Evolutionary conservation across 2,329 filamentous ascomycete genomes (phyloP).

Genomic region (Metarhizium sp.): DNA sequence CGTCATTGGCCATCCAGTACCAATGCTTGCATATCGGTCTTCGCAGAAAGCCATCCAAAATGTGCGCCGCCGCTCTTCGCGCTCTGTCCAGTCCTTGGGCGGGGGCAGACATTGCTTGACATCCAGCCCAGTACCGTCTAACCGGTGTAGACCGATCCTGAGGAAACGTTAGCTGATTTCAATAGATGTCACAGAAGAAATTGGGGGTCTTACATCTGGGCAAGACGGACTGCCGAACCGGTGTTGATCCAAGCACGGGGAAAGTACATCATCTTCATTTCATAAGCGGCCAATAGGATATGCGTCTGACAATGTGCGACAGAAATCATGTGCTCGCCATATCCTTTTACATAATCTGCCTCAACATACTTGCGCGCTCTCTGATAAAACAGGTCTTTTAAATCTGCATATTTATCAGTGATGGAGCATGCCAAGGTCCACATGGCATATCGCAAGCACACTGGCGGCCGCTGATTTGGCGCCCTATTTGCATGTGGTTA

Average conservation of each 20-base stretch:
- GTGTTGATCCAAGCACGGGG: conserved; percentile 91
- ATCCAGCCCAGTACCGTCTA: conserved; percentile 75
- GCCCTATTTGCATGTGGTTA: conserved; percentile 34
- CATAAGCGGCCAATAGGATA: conserved; percentile 69
- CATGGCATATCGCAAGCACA: conserved; percentile 86
- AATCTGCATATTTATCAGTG: conserved; percentile 66
- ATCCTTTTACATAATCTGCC: conserved; percentile 81
- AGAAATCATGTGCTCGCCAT: conserved; percentile 81
- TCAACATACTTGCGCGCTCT: conserved; percentile 85
- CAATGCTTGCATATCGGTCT: conserved; percentile 89
- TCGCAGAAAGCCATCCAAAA: conserved; percentile 93
- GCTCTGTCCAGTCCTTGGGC: conserved; percentile 86
- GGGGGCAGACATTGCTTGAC: conserved; percentile 87
- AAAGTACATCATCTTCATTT: conserved; percentile 98
- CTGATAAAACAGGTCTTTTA: conserved; percentile 85
- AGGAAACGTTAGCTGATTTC: conserved; percentile 15
- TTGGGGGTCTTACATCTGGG: conserved; percentile 58
- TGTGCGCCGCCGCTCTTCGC: conserved; percentile 80
- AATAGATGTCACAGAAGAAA: background rate
- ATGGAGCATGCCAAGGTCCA: conserved; percentile 89
- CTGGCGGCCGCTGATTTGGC: conserved; percentile 76
- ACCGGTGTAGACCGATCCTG: conserved; percentile 84
- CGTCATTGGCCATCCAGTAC: conserved; percentile 93
- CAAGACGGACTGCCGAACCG: conserved; percentile 69
- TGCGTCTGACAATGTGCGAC: conserved; percentile 82